Evolutionary conservation across 2,329 filamentous ascomycete species (phyloP), one percentile per base, ranked within the genome.

Genomic region (Fusarium chlamydosporum): DNA sequence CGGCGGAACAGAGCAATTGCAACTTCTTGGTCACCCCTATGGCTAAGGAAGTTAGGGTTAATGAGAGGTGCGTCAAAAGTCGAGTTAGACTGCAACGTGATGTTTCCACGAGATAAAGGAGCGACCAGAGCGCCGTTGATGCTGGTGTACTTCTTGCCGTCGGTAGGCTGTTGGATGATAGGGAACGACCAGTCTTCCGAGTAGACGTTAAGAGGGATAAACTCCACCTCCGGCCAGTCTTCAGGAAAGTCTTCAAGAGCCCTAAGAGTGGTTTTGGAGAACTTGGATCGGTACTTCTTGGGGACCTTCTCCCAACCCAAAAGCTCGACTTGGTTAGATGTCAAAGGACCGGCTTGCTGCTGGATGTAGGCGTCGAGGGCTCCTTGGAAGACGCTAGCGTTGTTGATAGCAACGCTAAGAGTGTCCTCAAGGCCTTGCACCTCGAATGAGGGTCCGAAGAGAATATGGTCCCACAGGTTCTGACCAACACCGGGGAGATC

Each of bases 41-140:
- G 76, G 3, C 74, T 75, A 2, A 86, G 74, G 78, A 80, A 86
- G 65, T 82, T 82, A 2, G 82, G 81, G 63, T 84, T 77, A 60
- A 85, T 81, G 13, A 81, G 68, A 0, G 84, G 84, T 11, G 72
- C 69, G 20, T 80, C 78, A 1, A 69, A 62, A 1, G 75, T 78
- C 15, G 78, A 74, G n/a, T 71, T 52, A 0, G 78, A 80, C 1
- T 53, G 50, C n/a, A 86, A 77, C 0, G 79, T 81, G 3, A 86
- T 73, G 45, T 75, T 83, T 6, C 84, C 84, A 1, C 80, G 79
- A 0, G 82, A 84, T 0, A 78, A 61, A 5, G 82, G 80, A 0
- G 82, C 77, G 3, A 81, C 75, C 0, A 85, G 71, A 79, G 53
- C 57, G 0, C 77, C 78, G 29, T 67, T 58, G 1, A 74, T 62